phyloP scores from a whole-genome alignment of 352 stramenopile species.

The Phytopythium cucurbitacearum region DNA sequence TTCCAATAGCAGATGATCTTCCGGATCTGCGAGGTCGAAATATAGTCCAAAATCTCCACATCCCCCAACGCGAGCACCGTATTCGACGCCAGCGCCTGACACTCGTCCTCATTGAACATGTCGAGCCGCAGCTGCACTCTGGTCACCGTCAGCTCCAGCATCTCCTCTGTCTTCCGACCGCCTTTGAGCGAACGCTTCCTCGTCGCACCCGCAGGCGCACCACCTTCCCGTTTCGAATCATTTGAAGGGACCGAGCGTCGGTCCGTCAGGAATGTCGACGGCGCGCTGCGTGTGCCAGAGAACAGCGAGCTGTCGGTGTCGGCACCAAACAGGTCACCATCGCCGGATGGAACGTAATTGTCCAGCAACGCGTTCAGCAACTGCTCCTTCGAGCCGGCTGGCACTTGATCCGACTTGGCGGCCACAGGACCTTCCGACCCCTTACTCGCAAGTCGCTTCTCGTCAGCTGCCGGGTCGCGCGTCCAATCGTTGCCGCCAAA shows the following conservation, averaged over 20 bases:
- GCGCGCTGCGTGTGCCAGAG: constrained; percentile 26
- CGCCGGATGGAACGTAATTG: constrained; percentile 73
- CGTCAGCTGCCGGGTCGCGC: constrained; percentile 20
- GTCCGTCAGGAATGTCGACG: constrained; percentile 13
- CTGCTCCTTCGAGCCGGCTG: constrained; percentile 51
- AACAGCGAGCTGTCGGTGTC: constrained; percentile 37
- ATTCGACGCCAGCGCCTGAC: constrained; percentile 71
- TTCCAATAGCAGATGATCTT: constrained; percentile 92
- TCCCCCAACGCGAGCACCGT: constrained; percentile 72
- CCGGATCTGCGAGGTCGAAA: constrained; percentile 86
- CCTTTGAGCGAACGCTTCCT: constrained; percentile 68
- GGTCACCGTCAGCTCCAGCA: constrained; percentile 79
- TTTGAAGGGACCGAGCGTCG: constrained; percentile 5
- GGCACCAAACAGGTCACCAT: constrained; percentile 45
- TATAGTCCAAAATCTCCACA: constrained; percentile 85
- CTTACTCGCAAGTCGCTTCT: neutral
- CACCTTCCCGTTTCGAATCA: neutral
- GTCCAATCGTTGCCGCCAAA: constrained; percentile 85
- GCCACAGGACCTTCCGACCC: neutral
- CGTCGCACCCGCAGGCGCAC: constrained; percentile 3
- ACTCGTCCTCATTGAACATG: constrained; percentile 74
- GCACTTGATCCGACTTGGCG: constrained; percentile 2
- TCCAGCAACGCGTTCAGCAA: constrained; percentile 77
- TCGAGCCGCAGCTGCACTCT: constrained; percentile 83
- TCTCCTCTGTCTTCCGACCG: constrained; percentile 85